These are phyloP conservation scores for Aspergillus ibericus DNA, from an alignment of 2,329 filamentous ascomycete species.

Conservation along the genomic window DNA sequence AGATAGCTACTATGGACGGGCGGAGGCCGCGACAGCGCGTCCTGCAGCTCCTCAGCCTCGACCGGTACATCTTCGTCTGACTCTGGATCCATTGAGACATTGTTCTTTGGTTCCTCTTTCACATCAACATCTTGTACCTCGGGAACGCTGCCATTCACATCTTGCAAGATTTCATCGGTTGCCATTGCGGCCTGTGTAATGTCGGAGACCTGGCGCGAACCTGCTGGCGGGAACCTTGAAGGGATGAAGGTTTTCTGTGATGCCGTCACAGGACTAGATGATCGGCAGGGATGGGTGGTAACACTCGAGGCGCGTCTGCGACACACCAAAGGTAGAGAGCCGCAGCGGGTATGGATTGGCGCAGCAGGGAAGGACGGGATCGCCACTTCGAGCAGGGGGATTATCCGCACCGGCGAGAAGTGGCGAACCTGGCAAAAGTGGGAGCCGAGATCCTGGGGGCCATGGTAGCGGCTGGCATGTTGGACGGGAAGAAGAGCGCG, in stretches of 20 bases:
- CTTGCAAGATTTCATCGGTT: neutral
- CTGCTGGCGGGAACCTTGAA: constrained; percentile 3
- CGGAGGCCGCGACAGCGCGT: constrained; percentile 64
- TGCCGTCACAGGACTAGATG: constrained; percentile 12
- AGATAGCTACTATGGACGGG: constrained; percentile 80
- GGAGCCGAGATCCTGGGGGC: constrained; percentile 25
- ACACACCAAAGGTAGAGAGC: neutral
- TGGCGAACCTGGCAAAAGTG: constrained; percentile 25
- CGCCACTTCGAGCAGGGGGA: constrained; percentile 30
- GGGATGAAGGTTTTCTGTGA: neutral
- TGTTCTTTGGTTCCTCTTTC: constrained; percentile 20
- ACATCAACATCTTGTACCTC: neutral
- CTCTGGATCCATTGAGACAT: constrained; percentile 50
- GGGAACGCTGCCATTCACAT: neutral
- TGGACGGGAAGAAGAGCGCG: constrained; percentile 27
- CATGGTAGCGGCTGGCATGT: constrained; percentile 31
- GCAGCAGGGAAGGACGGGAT: constrained; percentile 14
- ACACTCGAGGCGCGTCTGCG: neutral
- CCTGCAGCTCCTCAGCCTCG: constrained; percentile 59
- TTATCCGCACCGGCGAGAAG: constrained; percentile 27
- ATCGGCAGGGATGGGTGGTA: constrained; percentile 17
- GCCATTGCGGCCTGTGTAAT: neutral
- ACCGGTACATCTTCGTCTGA: constrained; percentile 53
- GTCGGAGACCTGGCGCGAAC: constrained; percentile 5
- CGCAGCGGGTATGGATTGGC: constrained; percentile 2